Percentiles rank a stretch among this genome's conserved stretches.
These are phyloP conservation scores for Colletotrichum falcatum DNA, from an alignment of 2,329 filamentous ascomycete species.

Conservation along the genomic window DNA sequence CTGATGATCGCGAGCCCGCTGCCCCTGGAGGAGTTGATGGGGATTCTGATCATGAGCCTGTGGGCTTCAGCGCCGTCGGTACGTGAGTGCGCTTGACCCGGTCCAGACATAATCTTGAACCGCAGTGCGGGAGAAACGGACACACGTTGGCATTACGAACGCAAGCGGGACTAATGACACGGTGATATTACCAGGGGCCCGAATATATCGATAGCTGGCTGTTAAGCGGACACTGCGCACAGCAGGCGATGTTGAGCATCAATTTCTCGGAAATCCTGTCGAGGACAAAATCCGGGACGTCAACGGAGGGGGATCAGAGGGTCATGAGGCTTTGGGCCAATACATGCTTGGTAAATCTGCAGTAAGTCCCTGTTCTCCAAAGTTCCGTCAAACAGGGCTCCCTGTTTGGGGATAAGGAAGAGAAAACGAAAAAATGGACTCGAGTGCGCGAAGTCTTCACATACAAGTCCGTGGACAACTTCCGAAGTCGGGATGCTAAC, in stretches of 20 bases:
- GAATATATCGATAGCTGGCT: conserved; percentile 59
- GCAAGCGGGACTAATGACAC: not conserved
- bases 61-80: conserved; percentile 37
- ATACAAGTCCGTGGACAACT: no score
- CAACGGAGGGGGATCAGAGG: conserved; percentile 50
- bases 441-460: no score
- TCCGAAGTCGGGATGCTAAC: not conserved
- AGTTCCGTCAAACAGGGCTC: not conserved
- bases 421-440: not conserved
- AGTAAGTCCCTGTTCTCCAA: conserved; percentile 43
- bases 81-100: not conserved
- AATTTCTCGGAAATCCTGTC: conserved; percentile 55
- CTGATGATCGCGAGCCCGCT: conserved; percentile 54
- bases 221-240: conserved; percentile 55
- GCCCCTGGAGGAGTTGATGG: conserved; percentile 56
- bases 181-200: conserved; percentile 29
- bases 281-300: conserved; percentile 49
- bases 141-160: not conserved
- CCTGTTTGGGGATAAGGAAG: no score
- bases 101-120: not conserved
- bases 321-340: conserved; percentile 53
- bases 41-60: conserved; percentile 53
- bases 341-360: conserved; percentile 53
- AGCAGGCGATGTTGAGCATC: conserved; percentile 58
- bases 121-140: not conserved